Evolutionary conservation across 495 filamentous ascomycete species (phyloP), one percentile per base, ranked within the genome.

Genomic region (Daldinia vernicosa): DNA sequence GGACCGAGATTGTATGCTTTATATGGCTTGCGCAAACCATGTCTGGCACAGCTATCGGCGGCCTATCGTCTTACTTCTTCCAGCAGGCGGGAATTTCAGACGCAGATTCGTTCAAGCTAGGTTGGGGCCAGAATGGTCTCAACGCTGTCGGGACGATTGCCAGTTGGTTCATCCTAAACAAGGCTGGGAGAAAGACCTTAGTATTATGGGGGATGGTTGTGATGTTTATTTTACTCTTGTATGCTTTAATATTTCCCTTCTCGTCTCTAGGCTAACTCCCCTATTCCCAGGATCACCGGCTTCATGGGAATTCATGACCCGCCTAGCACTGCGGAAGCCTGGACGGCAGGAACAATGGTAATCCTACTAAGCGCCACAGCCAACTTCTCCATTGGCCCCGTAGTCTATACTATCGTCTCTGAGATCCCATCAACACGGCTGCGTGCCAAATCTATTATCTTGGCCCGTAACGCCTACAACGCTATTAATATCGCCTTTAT

Each of bases 21-120:
- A 82, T 85, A 60, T 94, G 90, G 89, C 81, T 88, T 7, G 89
- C 92, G 32, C 92, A 93, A 77, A 88, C 88, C 17, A 78, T 93
- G 17, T 89, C 84, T 58, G 92, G 91, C 11, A 89, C 89, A 62
- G 85, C 87, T 1, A 87, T 94, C 76, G 88, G 88, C 58, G 88
- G 88, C 43, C 92, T 90, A 73, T 88, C 86, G 11, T 88, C 89
- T 32, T 90, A 91, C 68, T 91, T 93, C 76, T 85, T 89, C 74
- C 80, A 89, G 68, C 85, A 89, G 69, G 91, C 91, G 3, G 92
- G 91, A 3, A 82, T 93, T 15, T 76, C 76, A 14, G 79, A 84
- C 50, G 80, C 89, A 4, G 90, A 90, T 73, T 80, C 80, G 45
- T 71, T 85, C 69, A 81, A 78, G 74, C 75, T 79, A 40, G 73